Conservation (phyloP, 768 basidiomycete genomes). For the Psilocybe cyanescens region DNA sequence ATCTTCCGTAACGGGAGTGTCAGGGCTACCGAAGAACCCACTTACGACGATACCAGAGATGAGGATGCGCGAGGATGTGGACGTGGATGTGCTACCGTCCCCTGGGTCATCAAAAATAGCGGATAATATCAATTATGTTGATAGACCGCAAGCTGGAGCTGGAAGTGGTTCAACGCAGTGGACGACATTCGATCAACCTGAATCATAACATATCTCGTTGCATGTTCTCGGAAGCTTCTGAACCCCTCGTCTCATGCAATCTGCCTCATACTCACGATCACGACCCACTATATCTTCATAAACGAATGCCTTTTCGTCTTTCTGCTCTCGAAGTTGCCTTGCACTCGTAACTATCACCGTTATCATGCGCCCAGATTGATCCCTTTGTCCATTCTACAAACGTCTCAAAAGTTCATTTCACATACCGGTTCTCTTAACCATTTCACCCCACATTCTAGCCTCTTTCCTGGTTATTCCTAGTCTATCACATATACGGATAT, state of each 20-base stretch:
- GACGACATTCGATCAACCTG: slow-evolving; percentile 3
- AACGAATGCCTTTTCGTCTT: no score
- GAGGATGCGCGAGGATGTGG: slow-evolving; percentile 6
- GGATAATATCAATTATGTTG: not conserved
- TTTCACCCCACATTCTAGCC: not conserved
- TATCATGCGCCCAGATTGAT: not conserved
- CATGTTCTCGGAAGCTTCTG: no score
- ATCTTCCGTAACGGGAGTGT: not conserved
- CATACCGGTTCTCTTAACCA: not conserved
- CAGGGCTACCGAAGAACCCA: not conserved
- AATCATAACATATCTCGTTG: not conserved
- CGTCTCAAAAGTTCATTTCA: not conserved
- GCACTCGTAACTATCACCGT: not conserved
- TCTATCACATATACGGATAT: not conserved
- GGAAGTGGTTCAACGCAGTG: not conserved
- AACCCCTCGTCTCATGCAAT: not conserved
- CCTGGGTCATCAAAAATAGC: not conserved
- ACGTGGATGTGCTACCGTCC: not conserved
- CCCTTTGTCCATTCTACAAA: not conserved
- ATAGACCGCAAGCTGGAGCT: not conserved
- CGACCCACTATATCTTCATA: not conserved
- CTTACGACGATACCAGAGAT: slow-evolving; percentile 14
- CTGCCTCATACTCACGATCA: not conserved
- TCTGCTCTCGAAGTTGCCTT: not conserved
- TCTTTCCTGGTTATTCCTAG: not conserved